Base-by-base conservation (phyloP, 2,329 filamentous ascomycete genomes). In the Alternaria conjuncta region DNA sequence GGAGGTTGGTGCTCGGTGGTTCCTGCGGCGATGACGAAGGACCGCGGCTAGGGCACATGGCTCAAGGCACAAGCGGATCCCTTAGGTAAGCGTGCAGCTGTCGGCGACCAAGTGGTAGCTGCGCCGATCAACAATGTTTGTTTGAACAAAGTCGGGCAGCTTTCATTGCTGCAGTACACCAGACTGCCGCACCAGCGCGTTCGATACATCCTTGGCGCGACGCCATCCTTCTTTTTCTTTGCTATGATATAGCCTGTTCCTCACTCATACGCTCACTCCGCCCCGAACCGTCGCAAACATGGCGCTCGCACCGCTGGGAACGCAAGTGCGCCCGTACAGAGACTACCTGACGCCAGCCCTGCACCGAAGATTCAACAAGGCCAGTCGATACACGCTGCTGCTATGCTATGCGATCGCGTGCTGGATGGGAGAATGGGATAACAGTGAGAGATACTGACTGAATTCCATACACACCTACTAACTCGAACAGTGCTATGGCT, bases 331-430 rank as follows among this genome's bases (percentile, higher is more conserved):
- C 84, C 85, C 87, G 79, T 97, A 97, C 82, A 91, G 93, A 84
- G 93, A 97, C 83, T 96, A 96, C 80, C 84, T 97, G 71, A 96
- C 95, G 65, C 94, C 95, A 54, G 90, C 92, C 56, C 84, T 97
- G 68, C 95, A 98, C 80, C 87, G 92, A 74, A 89, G 94, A 74
- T 98, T 97, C 81, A 90, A 91, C 53, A 90, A 89, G 67, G 93
- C 93, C 12, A 91, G 91, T 51, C 86, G 87, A 13, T 83, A 92
- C 66, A 84, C 94, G 13, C 82, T 96, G 10, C 81, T 85, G 51
- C 84, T 93, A 60, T 93, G 92, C 76, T 97, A 96, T 78, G 58
- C 87, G 41, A 88, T 93, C 75, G 87, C 93, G 53, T 81, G 96
- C 57, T 79, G 89, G 60, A 86, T 97, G 68, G 89, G 91, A 18